Base-by-base conservation (phyloP, 2,329 filamentous ascomycete genomes). In the Neurospora crassa region DNA sequence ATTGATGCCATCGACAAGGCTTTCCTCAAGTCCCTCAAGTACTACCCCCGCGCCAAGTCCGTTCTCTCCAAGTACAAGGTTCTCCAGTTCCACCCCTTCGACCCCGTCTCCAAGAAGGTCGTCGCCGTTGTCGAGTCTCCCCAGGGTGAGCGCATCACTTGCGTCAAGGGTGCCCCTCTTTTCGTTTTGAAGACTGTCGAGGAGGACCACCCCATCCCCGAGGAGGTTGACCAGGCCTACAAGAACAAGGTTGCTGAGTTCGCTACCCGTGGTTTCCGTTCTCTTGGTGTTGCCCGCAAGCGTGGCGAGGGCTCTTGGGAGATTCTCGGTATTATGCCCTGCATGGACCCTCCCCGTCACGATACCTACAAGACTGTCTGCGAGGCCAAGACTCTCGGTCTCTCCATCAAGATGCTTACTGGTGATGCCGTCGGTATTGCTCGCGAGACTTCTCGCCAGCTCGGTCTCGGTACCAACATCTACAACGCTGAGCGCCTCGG, bases 331-430 rank as follows among this genome's bases (percentile, higher is more conserved):
- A 97, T 97, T 78, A 95, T 97, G 92, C 93, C 94, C 79, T 97
- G 93, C 87, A 93, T 91, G 78, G 93, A 97, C 81, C 94, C 94
- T 77, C 93, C 93, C 76, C 92, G 94, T 79, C 90, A 96, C 84
- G 93, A 97, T 79, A 97, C 94, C 77, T 92, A 90, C 78, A 92
- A 92, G 81, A 97, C 94, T 73, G 92, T 97, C 84, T 91, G 92
- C 81, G 93, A 97, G 83, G 93, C 93, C 79, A 95, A 96, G 87
- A 87, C 85, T 74, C 89, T 97, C 72, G 93, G 93, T 86, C 86
- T 97, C 73, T 94, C 91, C 76, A 94, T 97, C 84, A 97, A 97
- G 88, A 97, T 97, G 93, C 88, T 97, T 84, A 97, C 94, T 83
- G 93, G 93, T 87, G 93, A 97, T 80, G 93, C 94, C 76, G 93